Evolutionary conservation across 495 filamentous ascomycete species (phyloP), one percentile per base, ranked within the genome.

Genomic region (Annulohypoxylon bovei): DNA sequence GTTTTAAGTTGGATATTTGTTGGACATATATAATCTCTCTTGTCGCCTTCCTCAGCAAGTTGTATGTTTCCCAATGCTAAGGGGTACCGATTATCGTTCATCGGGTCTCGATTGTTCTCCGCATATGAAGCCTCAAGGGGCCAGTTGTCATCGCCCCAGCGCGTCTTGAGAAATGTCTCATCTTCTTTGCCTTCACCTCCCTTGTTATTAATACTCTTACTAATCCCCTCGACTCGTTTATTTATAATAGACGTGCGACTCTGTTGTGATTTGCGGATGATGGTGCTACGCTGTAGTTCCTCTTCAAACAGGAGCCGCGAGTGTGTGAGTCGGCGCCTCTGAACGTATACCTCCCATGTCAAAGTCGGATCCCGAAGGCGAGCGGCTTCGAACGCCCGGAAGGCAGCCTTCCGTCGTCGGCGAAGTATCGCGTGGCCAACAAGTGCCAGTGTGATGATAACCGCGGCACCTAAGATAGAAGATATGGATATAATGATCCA

Each of bases 211-310:
- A 14, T 16, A 47, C 25, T 12, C 22, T 12, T 5, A 9, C 18
- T 6, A 12, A 3, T 4, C 18, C 46, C 25, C 20, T 7, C 22
- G 14, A 8, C 12, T 25, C 39, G 37, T 0, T 30, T 50, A n/a
- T 53, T 23, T 27, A 37, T 23, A 1, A 53, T 3, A 52, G 14
- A 47, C 6, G 39, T 52, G 22, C 62, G 62, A 42, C 54, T 52
- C 53, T 66, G 53, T 1, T 58, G 44, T 4, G 53, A 50, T n/a
- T 66, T 66, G 4, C 44, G 39, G 7, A 66, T 50, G 3, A 66
- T 49, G 22, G 28, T 50, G 22, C 42, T 58, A 9, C 62, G 62
- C 27, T 58, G 62, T 20, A 65, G 9, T 30, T 65, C 62, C 5
- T 57, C 37, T 14, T 65, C 62, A 28, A 57, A 20, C 4, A 65